Conservation (phyloP, 2,329 filamentous ascomycete genomes). For the Colletotrichum sp. region DNA sequence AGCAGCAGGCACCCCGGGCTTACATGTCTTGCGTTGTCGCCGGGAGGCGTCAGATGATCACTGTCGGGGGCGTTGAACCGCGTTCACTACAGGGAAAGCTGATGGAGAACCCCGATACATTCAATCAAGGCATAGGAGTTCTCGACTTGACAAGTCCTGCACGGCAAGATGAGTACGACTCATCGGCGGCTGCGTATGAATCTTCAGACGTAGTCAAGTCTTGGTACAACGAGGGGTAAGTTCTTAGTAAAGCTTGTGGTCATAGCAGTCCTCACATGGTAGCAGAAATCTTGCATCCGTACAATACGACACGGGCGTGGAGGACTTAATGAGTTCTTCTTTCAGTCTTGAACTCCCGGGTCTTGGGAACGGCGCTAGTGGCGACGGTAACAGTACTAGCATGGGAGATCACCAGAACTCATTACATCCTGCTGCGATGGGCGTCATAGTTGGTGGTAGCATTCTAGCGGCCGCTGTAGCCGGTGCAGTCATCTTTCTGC, state of each 20-base stretch:
- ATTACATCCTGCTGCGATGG: neutral
- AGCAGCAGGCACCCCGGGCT: neutral
- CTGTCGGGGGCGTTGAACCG: neutral
- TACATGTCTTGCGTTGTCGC: neutral
- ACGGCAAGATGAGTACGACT: neutral
- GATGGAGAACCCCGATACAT: neutral
- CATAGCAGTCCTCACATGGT: neutral
- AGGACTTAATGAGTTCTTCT: neutral
- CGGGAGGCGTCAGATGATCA: slow-evolving; percentile 12
- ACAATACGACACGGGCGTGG: neutral
- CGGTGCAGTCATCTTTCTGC: neutral
- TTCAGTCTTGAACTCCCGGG: neutral
- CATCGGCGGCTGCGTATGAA: neutral
- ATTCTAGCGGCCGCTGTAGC: neutral
- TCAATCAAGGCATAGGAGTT: neutral
- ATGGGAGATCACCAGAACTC: neutral
- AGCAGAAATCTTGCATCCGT: neutral
- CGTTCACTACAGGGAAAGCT: neutral
- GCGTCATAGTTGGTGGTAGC: neutral
- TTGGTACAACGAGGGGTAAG: slow-evolving; percentile 8
- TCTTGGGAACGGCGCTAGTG: neutral
- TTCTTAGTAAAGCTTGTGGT: neutral
- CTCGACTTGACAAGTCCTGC: neutral
- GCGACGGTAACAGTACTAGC: neutral
- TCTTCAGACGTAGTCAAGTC: neutral